Conservation (phyloP, 2,329 filamentous ascomycete genomes). For the Orbilia brochopaga region DNA sequence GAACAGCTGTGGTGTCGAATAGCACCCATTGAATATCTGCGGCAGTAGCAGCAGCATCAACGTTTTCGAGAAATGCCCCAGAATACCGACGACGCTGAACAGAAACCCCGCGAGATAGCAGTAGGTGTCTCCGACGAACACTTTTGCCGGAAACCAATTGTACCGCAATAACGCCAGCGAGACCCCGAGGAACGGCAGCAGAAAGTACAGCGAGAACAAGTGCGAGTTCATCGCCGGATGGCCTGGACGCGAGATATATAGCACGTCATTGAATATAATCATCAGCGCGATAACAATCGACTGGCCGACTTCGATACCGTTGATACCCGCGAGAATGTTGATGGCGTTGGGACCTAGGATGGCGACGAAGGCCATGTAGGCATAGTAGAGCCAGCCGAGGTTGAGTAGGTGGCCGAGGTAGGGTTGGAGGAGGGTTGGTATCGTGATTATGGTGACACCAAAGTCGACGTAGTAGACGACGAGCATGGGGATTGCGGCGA, state of each 20-base stretch:
- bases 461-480: conserved; percentile 99
- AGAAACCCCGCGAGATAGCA: conserved; percentile 99
- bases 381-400: conserved; percentile 74
- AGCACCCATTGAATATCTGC: conserved; percentile 95
- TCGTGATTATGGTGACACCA: conserved; percentile 91
- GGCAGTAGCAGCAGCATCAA: conserved; percentile 87
- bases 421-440: conserved; percentile 81
- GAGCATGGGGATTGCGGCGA: conserved; percentile 89
- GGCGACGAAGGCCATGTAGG: conserved; percentile 93
- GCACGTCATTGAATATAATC: conserved; percentile 81
- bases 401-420: conserved; percentile 82
- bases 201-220: conserved; percentile 91
- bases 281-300: conserved; percentile 87
- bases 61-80: conserved; percentile 98
- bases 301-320: conserved; percentile 95
- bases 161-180: conserved; percentile 83
- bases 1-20: conserved; percentile 90
- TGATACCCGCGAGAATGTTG: conserved; percentile 99
- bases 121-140: conserved; percentile 98
- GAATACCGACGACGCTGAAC: conserved; percentile 93
- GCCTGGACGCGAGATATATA: conserved; percentile 82
- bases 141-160: conserved; percentile 94
- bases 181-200: conserved; percentile 92
- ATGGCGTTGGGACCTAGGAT: conserved; percentile 99
- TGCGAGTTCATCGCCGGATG: conserved; percentile 96